A percentile compares a stretch with the other conserved stretches of the same genome.
Evolutionary conservation across 805 yeast species (phyloP).

Genomic region (Debaryomyces tyrocola): DNA sequence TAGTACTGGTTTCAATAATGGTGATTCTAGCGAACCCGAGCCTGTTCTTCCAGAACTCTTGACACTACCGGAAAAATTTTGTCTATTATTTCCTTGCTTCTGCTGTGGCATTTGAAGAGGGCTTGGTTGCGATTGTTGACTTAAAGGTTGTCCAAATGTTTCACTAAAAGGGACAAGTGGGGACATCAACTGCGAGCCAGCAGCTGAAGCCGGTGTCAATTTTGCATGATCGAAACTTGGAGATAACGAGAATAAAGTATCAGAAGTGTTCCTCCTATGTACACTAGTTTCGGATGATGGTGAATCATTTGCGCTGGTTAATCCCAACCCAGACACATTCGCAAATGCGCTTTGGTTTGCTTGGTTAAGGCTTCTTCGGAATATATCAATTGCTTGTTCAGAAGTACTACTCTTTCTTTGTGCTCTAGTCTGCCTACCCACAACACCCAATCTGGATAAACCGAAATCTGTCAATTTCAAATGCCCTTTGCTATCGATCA

Average conservation of each 20-base stretch:
- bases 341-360: slow-evolving; percentile 26
- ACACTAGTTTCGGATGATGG: slow-evolving; percentile 19
- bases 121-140: neutral
- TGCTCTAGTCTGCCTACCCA: slow-evolving; percentile 66
- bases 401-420: slow-evolving; percentile 43
- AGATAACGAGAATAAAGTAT: slow-evolving; percentile 45
- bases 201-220: slow-evolving; percentile 7
- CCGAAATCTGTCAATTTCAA: slow-evolving; percentile 95
- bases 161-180: slow-evolving; percentile 15
- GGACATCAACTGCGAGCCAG: slow-evolving; percentile 6
- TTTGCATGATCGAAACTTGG: slow-evolving; percentile 35
- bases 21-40: slow-evolving; percentile 48
- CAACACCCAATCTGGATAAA: slow-evolving; percentile 81
- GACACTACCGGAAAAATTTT: slow-evolving; percentile 3
- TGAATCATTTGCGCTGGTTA: slow-evolving; percentile 16
- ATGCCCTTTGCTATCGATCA: slow-evolving; percentile 87
- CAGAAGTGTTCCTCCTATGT: slow-evolving; percentile 40
- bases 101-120: slow-evolving; percentile 1
- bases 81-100: slow-evolving; percentile 1
- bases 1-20: slow-evolving; percentile 47
- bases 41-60: slow-evolving; percentile 11
- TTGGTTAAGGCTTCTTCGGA: slow-evolving; percentile 27
- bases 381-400: slow-evolving; percentile 42
- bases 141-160: slow-evolving; percentile 6
- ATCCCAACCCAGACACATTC: slow-evolving; percentile 12